Evolutionary conservation across 257 asterid genomes (phyloP).

Genomic region (Henckelia pumila): DNA sequence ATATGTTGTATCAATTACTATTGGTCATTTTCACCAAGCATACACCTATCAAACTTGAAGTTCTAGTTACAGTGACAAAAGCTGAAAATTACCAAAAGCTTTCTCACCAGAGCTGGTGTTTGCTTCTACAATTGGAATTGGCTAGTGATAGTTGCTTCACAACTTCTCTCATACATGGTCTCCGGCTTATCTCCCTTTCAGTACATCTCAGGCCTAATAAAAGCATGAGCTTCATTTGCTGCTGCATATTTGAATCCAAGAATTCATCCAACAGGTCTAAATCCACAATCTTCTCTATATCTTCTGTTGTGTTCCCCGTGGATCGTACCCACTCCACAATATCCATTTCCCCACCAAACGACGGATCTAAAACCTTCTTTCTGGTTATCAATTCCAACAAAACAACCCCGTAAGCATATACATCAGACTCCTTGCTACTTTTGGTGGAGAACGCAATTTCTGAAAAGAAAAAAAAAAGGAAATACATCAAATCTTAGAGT

Average conservation of each 20-base stretch:
- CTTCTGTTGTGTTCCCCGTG: conserved; percentile 36
- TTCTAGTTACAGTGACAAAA: not conserved
- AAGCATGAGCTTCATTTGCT: conserved; percentile 48
- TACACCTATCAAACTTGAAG: not conserved
- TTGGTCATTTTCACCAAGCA: not conserved
- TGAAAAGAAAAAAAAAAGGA: conserved; percentile 31
- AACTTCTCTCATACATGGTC: conserved; percentile 73
- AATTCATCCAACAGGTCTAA: conserved; percentile 49
- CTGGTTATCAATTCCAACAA: conserved; percentile 66
- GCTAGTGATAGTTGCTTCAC: conserved; percentile 49
- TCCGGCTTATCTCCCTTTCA: too few relatives aligned
- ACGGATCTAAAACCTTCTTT: conserved; percentile 51
- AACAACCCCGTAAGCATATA: conserved; percentile 73
- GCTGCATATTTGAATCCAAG: conserved; percentile 46
- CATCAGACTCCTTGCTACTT: conserved; percentile 66
- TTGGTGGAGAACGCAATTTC: conserved; percentile 63
- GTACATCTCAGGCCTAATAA: conserved; percentile 66
- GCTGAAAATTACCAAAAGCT: not conserved
- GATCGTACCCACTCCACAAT: too few relatives aligned
- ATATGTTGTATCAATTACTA: not conserved
- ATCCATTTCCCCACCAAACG: too few relatives aligned
- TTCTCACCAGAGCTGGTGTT: conserved; percentile 11
- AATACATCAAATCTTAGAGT: not conserved
- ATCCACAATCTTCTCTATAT: conserved; percentile 47
- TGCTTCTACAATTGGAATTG: conserved; percentile 38